Base-by-base conservation (phyloP, 192 early-diverging fungal genomes). In the Spizellomyces sp. region DNA sequence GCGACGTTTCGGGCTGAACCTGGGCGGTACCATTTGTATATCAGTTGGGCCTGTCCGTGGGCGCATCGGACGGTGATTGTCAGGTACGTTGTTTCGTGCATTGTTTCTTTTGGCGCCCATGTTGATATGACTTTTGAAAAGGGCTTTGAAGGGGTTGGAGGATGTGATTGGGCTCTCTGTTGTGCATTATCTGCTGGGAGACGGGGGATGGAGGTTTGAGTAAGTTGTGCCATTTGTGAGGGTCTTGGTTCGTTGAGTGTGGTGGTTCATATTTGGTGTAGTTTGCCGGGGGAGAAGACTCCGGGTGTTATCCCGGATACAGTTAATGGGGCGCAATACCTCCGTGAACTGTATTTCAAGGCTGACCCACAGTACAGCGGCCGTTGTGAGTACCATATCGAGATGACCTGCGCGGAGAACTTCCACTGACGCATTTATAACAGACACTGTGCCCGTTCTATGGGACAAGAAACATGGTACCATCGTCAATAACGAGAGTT, bases 381-480 rank as follows among this genome's bases (percentile, higher is more conserved):
- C n/a, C 80, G 71, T 64, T 80, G 47, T 48, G 43, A 58, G 45
- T 62, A 7, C 19, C 55, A 4, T 79, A 14, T 42, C 44, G n/a
- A n/a, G n/a, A 65, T 65, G 36, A 17, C 3, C 52, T 19, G 15
- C 9, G 27, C 27, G 27, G 21, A n/a, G 9, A 36, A 41, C 5
- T 69, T n/a, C 12, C 17, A 36, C 42, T 71, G 6, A 66, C 21
- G 56, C 70, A 4, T 67, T 77, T 76, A 22, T 86, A 90, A 21
- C 92, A 69, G 67, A 91, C 77, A 99, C 97, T 3, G 97, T 99
- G 4, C 97, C 97, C 19, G 88, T 98, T 48, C 87, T 99, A 22
- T 98, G 95, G 96, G 97, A 99, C 81, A 98, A 92, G 85, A 94
- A 96, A 80, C 79, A 80, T 41, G 58, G 87, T 48, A 99, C 95